These are phyloP conservation scores for Coemansia interrupta DNA, from an alignment of 192 early-diverging fungal genomes.

Conservation along the genomic window DNA sequence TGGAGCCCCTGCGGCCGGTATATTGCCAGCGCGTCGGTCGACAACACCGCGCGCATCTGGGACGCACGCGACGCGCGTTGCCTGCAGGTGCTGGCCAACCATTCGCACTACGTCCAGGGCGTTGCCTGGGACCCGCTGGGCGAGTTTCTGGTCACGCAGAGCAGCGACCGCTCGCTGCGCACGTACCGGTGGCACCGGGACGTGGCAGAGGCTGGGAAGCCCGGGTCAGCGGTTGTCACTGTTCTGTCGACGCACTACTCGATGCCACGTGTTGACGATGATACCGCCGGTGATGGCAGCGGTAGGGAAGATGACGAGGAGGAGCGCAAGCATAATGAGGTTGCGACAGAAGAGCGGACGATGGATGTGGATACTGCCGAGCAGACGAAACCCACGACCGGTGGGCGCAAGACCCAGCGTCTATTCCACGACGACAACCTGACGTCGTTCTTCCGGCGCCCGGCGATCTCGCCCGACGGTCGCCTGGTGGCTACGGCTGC, in stretches of 20 bases:
- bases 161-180: slow-evolving; percentile 77
- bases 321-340: too few species aligned
- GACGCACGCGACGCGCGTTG: slow-evolving; percentile 68
- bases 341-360: background rate
- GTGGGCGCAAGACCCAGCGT: slow-evolving; percentile 24
- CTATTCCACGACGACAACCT: slow-evolving; percentile 85
- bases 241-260: slow-evolving; percentile 38
- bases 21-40: slow-evolving; percentile 81
- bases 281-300: slow-evolving; percentile 2
- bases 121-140: slow-evolving; percentile 92
- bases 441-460: slow-evolving; percentile 85
- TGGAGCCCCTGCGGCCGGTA: slow-evolving; percentile 87
- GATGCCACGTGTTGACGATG: slow-evolving; percentile 12
- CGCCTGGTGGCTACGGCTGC: slow-evolving; percentile 76
- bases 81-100: slow-evolving; percentile 73
- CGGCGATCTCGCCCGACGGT: slow-evolving; percentile 86
- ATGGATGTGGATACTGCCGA: background rate
- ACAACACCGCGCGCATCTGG: slow-evolving; percentile 86
- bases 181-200: slow-evolving; percentile 43
- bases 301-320: slow-evolving; percentile 3
- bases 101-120: slow-evolving; percentile 94
- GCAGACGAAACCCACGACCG: background rate
- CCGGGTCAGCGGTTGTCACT: slow-evolving; percentile 24
- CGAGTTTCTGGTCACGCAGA: slow-evolving; percentile 83
- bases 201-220: slow-evolving; percentile 6